A percentile compares a stretch with the other conserved stretches of the same genome.
Evolutionary conservation across 83 land plant genomes (phyloP).

Genomic region (Thuja plicata): DNA sequence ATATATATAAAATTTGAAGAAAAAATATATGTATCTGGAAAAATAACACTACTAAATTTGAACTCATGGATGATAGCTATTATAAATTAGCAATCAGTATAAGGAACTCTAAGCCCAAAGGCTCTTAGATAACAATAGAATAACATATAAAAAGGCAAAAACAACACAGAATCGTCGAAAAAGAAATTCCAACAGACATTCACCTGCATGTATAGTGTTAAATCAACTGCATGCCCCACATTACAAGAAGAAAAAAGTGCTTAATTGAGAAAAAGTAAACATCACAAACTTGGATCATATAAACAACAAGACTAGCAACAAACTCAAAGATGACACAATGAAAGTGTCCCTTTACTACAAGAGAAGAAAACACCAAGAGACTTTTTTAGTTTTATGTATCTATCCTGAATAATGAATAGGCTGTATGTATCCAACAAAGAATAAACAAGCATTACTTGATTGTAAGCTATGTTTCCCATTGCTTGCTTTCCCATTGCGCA

Average conservation of each 20-base stretch:
- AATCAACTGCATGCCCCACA: not conserved
- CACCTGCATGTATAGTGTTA: not conserved
- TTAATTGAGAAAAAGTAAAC: not conserved
- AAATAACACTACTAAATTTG: not conserved
- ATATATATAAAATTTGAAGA: too few species aligned
- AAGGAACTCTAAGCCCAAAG: not conserved
- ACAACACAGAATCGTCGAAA: not conserved
- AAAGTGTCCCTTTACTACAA: not conserved
- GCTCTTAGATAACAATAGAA: not conserved
- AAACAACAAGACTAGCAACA: not conserved
- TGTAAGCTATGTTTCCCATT: conserved; percentile 99
- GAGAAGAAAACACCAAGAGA: not conserved
- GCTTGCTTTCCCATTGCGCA: conserved; percentile 99
- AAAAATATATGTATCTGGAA: too few species aligned
- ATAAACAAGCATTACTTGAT: conserved; percentile 47
- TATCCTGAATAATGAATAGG: not conserved
- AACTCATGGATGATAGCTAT: not conserved
- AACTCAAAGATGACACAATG: not conserved
- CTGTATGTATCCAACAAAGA: not conserved
- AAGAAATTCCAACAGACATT: not conserved
- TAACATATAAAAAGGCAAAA: not conserved
- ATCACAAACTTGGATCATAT: not conserved
- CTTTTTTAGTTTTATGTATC: not conserved
- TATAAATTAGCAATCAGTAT: not conserved
- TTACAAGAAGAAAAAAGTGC: not conserved